Percentiles rank a stretch among this genome's conserved stretches.
Evolutionary conservation across 306 rosid species (phyloP).

Genomic region (Lathyrus oleraceus): DNA sequence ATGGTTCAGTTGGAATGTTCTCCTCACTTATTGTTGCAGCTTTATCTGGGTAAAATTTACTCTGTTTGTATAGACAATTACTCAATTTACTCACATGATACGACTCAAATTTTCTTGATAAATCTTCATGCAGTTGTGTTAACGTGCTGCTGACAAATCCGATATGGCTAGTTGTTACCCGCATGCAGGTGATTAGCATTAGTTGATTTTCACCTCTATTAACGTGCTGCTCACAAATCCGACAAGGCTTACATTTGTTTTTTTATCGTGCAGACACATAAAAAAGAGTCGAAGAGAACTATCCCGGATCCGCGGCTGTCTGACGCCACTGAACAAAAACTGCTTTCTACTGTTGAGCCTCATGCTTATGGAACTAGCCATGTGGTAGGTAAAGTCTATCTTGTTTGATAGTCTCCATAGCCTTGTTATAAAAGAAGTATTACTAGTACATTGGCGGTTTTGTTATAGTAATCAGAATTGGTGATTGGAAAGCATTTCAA

Average conservation of each 20-base stretch:
- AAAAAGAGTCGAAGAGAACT: conserved; percentile 49
- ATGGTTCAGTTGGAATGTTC: conserved; percentile 91
- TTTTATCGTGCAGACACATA: conserved; percentile 64
- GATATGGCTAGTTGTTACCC: conserved; percentile 89
- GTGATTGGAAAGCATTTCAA: conserved; percentile 6
- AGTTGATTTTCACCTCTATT: neutral
- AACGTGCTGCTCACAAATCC: no score
- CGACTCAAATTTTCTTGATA: conserved; percentile 26
- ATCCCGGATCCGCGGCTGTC: conserved; percentile 38
- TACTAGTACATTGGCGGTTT: neutral
- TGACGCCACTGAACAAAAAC: conserved; percentile 42
- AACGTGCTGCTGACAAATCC: conserved; percentile 94
- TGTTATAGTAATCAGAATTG: neutral
- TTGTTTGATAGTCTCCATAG: conserved; percentile 11
- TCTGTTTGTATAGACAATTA: neutral
- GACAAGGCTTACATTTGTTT: conserved; percentile 16
- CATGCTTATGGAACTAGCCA: conserved; percentile 65
- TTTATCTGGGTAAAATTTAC: conserved; percentile 71
- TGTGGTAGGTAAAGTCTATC: conserved; percentile 59
- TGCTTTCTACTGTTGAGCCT: conserved; percentile 58
- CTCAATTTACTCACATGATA: conserved; percentile 3
- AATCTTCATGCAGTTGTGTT: conserved; percentile 70
- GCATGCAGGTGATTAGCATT: conserved; percentile 78
- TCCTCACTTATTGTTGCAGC: conserved; percentile 95
- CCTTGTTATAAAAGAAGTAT: neutral